These are phyloP conservation scores for Chaetomium olivaceum DNA, from an alignment of 2,329 filamentous ascomycete genomes.

Conservation along the genomic window DNA sequence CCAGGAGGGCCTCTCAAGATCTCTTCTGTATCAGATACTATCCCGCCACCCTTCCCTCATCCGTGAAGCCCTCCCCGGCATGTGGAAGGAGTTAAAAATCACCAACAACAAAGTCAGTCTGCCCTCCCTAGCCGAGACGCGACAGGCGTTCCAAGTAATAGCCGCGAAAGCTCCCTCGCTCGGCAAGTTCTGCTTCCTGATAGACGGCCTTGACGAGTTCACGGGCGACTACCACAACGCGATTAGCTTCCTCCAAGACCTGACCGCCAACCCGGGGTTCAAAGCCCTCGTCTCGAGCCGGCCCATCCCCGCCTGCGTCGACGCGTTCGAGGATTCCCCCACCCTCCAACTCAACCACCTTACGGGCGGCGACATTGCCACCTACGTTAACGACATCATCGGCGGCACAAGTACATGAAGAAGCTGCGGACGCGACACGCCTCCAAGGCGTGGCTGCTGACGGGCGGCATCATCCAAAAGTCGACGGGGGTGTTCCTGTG, in stretches of 20 bases:
- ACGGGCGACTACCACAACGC: conserved; percentile 12
- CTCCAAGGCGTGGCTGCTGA: not conserved
- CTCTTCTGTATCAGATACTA: conserved; percentile 30
- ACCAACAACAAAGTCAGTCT: not conserved
- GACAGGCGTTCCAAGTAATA: not conserved
- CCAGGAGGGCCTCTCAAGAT: conserved; percentile 27
- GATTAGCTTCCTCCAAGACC: conserved; percentile 13
- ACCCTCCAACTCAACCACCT: conserved; percentile 17
- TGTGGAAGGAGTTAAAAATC: conserved; percentile 17
- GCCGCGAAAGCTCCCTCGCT: not conserved
- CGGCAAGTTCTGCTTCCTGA: conserved; percentile 27
- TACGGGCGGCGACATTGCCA: conserved; percentile 3
- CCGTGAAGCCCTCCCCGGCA: conserved; percentile 18
- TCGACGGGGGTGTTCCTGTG: conserved; percentile 29
- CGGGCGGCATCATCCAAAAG: conserved; percentile 11
- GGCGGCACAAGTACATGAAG: conserved; percentile 12
- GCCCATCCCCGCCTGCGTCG: conserved; percentile 17
- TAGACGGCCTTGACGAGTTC: conserved; percentile 31
- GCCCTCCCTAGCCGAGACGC: not conserved
- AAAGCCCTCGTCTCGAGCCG: conserved; percentile 23
- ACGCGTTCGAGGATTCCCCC: conserved; percentile 5
- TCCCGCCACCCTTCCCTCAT: conserved; percentile 24
- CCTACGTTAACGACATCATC: conserved; percentile 13
- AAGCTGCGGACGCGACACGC: not conserved
- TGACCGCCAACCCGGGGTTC: conserved; percentile 6